Evolutionary conservation across 2,329 filamentous ascomycete species (phyloP).

Genomic region (Chrysosporium keratinophilum): DNA sequence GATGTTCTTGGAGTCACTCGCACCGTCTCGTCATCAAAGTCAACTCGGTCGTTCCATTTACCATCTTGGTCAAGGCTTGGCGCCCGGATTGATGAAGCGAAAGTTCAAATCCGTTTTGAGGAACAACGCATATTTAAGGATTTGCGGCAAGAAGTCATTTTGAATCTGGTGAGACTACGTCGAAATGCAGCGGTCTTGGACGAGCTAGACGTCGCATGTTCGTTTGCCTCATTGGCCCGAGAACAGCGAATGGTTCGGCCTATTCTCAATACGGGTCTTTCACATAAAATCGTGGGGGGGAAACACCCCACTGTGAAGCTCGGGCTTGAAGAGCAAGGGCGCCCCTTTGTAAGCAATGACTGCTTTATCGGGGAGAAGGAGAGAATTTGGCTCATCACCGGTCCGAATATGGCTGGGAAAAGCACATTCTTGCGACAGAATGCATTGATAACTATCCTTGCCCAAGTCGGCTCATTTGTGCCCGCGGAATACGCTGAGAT

Average conservation of each 20-base stretch:
- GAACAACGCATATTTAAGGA: constrained; percentile 69
- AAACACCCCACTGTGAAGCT: constrained; percentile 87
- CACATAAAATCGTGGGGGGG: constrained; percentile 71
- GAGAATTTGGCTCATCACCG: constrained; percentile 57
- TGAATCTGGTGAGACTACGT: constrained; percentile 73
- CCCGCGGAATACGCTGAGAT: constrained; percentile 78
- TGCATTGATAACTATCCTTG: constrained; percentile 84
- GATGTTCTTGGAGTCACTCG: constrained; percentile 37
- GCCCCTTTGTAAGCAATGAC: constrained; percentile 75
- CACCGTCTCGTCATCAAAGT: constrained; percentile 69
- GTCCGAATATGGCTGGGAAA: constrained; percentile 98
- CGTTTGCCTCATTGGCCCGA: constrained; percentile 67
- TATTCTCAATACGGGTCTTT: constrained; percentile 52
- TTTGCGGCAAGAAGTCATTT: constrained; percentile 65
- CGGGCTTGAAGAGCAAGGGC: constrained; percentile 66
- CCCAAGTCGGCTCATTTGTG: constrained; percentile 86
- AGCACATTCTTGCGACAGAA: constrained; percentile 94
- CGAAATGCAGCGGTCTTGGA: constrained; percentile 86
- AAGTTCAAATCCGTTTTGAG: constrained; percentile 67
- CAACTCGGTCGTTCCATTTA: constrained; percentile 73
- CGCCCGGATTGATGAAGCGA: constrained; percentile 64
- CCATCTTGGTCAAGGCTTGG: constrained; percentile 77
- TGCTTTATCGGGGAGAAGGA: constrained; percentile 69
- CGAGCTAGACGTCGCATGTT: constrained; percentile 81
- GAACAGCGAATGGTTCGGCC: constrained; percentile 68